These are phyloP conservation scores for Penicillium sp. DNA, from an alignment of 2,329 filamentous ascomycete genomes.

Conservation along the genomic window DNA sequence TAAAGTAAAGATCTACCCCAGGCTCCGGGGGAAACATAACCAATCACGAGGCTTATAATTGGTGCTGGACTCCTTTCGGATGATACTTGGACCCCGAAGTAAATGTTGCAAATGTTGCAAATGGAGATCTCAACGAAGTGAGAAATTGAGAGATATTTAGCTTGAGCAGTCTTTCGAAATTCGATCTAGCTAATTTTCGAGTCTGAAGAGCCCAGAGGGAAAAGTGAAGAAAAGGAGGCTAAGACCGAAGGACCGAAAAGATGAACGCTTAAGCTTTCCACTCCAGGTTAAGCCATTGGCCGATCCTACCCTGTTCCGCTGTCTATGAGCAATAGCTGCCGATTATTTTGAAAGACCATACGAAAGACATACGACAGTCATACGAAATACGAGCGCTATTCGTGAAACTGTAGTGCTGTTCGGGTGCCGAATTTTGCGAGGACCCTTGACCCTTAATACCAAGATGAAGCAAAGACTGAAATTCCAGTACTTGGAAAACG, in stretches of 20 bases:
- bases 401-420: too few species aligned
- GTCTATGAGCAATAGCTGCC: not conserved
- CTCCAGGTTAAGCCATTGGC: not conserved
- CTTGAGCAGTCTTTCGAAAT: not conserved
- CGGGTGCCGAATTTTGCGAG: not conserved
- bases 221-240: not conserved
- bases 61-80: constrained; percentile 1
- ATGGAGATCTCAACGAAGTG: not conserved
- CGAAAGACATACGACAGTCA: not conserved
- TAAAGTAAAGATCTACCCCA: constrained; percentile 11
- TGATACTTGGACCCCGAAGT: not conserved
- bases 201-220: not conserved
- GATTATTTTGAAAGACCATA: not conserved
- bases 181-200: not conserved
- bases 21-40: constrained; percentile 10
- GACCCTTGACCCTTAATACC: not conserved
- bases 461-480: not conserved
- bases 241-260: not conserved
- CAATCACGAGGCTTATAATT: constrained; percentile 10
- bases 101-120: too few species aligned
- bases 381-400: not conserved
- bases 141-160: not conserved
- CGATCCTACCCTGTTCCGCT: constrained; percentile 3
- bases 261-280: constrained; percentile 6
- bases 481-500: not conserved